Percentiles rank a stretch among this genome's conserved stretches.
Conservation (phyloP, 257 asterid genomes). For the Ligustrum vulgare region DNA sequence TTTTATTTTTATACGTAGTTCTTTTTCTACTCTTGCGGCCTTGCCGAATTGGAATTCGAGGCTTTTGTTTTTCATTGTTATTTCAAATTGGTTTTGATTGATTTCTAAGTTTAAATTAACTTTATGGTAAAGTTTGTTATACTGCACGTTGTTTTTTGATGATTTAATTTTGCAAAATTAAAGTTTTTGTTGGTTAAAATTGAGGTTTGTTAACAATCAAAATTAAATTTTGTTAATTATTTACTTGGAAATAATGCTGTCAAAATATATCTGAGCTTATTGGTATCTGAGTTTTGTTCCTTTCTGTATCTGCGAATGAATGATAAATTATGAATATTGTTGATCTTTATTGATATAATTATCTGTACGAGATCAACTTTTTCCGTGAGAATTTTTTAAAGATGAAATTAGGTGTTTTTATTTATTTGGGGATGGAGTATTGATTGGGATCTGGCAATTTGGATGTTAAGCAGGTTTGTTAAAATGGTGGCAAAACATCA, state of each 20-base stretch:
- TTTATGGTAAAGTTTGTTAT: not conserved
- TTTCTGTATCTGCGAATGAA: not conserved
- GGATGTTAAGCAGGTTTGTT: conserved; percentile 29
- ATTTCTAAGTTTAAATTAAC: not conserved
- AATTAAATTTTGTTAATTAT: conserved; percentile 14
- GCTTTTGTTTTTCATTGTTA: not conserved
- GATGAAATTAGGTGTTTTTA: not conserved
- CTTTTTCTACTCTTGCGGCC: not conserved
- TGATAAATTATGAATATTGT: conserved; percentile 6
- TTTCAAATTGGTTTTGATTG: conserved; percentile 3
- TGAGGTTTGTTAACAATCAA: conserved; percentile 6
- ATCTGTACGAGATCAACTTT: not conserved
- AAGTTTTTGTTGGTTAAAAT: conserved; percentile 23
- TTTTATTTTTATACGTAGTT: conserved; percentile 3
- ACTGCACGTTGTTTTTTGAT: conserved; percentile 6
- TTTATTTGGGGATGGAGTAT: not conserved
- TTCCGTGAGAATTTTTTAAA: not conserved
- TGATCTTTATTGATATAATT: not conserved
- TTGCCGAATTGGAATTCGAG: not conserved
- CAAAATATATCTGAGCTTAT: conserved; percentile 33
- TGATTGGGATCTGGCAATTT: conserved; percentile 41
- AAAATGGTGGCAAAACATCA: conserved; percentile 64
- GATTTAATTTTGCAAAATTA: conserved; percentile 16
- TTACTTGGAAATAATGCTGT: conserved; percentile 11
- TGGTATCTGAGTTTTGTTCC: conserved; percentile 11